phyloP scores from a whole-genome alignment of 495 filamentous ascomycete species.

The Jackrogersella multiformis region DNA sequence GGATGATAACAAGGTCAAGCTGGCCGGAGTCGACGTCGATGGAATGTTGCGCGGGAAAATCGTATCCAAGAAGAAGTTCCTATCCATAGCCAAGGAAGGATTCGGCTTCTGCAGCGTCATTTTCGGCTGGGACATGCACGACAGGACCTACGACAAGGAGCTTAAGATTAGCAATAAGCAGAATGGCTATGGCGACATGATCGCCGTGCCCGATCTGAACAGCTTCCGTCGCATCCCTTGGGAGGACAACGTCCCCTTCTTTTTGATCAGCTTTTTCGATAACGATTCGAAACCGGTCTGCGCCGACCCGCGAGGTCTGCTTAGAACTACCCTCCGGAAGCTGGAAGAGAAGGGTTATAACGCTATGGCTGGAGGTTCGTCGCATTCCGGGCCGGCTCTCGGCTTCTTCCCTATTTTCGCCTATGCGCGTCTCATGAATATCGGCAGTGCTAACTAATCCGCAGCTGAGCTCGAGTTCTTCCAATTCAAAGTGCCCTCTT shows the following conservation, averaged over 20 bases:
- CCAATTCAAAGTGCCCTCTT: conserved; percentile 80
- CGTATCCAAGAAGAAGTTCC: conserved; percentile 94
- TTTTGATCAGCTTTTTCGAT: conserved; percentile 87
- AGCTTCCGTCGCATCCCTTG: conserved; percentile 92
- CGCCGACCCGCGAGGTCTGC: conserved; percentile 81
- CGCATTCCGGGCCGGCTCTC: neutral
- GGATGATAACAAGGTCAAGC: conserved; percentile 85
- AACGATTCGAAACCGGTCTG: conserved; percentile 78
- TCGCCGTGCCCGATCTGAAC: conserved; percentile 82
- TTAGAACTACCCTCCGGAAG: conserved; percentile 74
- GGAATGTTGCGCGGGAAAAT: conserved; percentile 92
- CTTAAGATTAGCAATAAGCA: conserved; percentile 89
- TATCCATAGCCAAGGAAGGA: conserved; percentile 80
- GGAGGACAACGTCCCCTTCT: conserved; percentile 94
- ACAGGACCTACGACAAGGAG: conserved; percentile 85
- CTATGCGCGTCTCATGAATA: neutral
- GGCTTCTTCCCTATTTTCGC: neutral
- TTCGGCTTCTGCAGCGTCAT: conserved; percentile 98
- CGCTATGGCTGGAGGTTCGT: conserved; percentile 92
- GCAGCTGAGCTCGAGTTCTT: conserved; percentile 98
- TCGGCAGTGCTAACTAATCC: conserved; percentile 18
- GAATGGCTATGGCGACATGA: conserved; percentile 90
- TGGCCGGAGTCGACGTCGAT: conserved; percentile 92
- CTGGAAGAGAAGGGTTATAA: conserved; percentile 69
- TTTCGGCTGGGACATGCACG: conserved; percentile 99